Evolutionary conservation across 2,329 filamentous ascomycete species (phyloP).

Genomic region (Phaeosphaeria sp.): DNA sequence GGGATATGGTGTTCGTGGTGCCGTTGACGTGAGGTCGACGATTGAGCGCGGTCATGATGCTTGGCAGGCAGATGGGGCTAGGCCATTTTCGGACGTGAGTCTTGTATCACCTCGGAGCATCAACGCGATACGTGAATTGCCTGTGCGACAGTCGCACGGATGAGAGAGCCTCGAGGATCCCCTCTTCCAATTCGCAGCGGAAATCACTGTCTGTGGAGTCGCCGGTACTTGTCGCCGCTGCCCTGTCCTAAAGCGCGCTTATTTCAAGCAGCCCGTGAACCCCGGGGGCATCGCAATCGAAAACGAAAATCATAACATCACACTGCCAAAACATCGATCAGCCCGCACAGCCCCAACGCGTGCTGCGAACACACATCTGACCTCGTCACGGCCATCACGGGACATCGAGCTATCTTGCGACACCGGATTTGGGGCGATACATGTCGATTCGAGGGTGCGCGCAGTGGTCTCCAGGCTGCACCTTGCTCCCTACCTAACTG

Average conservation of each 20-base stretch:
- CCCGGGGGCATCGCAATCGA: conserved; percentile 2
- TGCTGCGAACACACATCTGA: conserved; percentile 39
- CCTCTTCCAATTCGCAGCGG: not conserved
- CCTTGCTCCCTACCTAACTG: conserved; percentile 30
- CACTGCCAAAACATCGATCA: conserved; percentile 21
- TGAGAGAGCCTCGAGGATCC: not conserved
- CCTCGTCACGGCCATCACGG: conserved; percentile 29
- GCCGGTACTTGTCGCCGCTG: not conserved
- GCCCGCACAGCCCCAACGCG: conserved; percentile 34
- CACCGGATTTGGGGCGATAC: conserved; percentile 28
- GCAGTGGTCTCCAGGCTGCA: conserved; percentile 40
- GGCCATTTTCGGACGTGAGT: not conserved
- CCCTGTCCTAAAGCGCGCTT: conserved; percentile 2
- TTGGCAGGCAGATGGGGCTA: not conserved
- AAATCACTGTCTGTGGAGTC: not conserved
- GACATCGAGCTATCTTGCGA: conserved; percentile 26
- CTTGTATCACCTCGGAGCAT: conserved; percentile 3
- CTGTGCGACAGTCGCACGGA: conserved; percentile 1
- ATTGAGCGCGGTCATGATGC: conserved; percentile 29
- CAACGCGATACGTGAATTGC: conserved; percentile 10
- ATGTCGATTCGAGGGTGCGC: conserved; percentile 39
- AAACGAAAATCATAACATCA: conserved; percentile 31
- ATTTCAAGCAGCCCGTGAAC: conserved; percentile 3
- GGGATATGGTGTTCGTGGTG: conserved; percentile 22
- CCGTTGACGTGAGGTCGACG: conserved; percentile 35